Evolutionary conservation across 208 protist species (phyloP).

Genomic region (Strigomonas culicis): DNA sequence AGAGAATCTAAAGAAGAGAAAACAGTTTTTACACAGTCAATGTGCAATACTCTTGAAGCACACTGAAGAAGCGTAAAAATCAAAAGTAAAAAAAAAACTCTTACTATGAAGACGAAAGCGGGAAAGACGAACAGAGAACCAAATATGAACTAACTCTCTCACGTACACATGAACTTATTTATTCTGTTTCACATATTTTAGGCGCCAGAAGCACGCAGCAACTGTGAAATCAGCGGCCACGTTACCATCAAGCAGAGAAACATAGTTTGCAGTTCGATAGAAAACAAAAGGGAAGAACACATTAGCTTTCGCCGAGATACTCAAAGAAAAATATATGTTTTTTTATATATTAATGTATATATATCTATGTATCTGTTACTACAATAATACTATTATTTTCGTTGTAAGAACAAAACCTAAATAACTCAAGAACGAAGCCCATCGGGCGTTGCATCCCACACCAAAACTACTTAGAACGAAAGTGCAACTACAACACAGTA

Average conservation of each 20-base stretch:
- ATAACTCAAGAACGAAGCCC: conserved; percentile 10
- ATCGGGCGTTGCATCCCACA: neutral
- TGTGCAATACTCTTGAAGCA: too few relatives aligned
- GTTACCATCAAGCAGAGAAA: neutral
- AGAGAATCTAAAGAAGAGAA: neutral
- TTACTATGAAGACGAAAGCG: too few relatives aligned
- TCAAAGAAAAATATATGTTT: too few relatives aligned
- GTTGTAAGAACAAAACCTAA: neutral
- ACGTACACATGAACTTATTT: neutral
- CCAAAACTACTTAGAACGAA: conserved; percentile 13
- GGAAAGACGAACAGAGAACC: too few relatives aligned
- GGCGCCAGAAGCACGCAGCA: too few relatives aligned
- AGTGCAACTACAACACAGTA: neutral
- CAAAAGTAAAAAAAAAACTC: too few relatives aligned
- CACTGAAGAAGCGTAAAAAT: too few relatives aligned
- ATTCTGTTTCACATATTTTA: neutral
- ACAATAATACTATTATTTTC: too few relatives aligned
- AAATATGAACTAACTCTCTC: too few relatives aligned
- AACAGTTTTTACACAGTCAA: too few relatives aligned
- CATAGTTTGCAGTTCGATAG: conserved; percentile 1
- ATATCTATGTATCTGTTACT: conserved; percentile 2
- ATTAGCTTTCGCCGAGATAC: too few relatives aligned
- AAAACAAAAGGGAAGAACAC: conserved; percentile 7
- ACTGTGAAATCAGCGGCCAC: neutral
- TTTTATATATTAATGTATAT: conserved; percentile 5